Base-by-base conservation (phyloP, 768 basidiomycete species). In the Hericium alpestre region DNA sequence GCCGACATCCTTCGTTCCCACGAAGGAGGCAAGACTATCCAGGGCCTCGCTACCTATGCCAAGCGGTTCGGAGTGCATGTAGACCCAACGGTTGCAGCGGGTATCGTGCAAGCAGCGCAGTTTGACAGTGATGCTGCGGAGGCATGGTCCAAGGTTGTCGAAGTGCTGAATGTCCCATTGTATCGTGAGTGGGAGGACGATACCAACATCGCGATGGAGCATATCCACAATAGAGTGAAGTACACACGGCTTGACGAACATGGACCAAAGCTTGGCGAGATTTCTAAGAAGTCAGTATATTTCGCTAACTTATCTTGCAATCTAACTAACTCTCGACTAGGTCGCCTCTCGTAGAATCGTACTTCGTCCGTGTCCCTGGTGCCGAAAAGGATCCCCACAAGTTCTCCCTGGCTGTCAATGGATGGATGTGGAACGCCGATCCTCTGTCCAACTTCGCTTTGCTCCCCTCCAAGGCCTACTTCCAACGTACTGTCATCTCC, bases 361-460 rank as follows among this genome's bases (percentile, higher is more conserved):
- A 97, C 73, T 99, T 99, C 71, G 97, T 93, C 1, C 86, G 93
- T 23, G 70, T 97, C 12, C 75, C 74, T 61, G 40, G 78, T 74
- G 2, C 38, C 69, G 76, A 76, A 59, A 73, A 75, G 54, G 74
- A 81, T 51, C 73, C 76, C 4, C 60, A 65, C 15, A 73, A 79
- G 13, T 88, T 93, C 66, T 86, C 89, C 2, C 74, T 99, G 27
- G 96, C 95, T 5, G 97, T 98, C 71, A 99, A 99, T 67, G 96
- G 96, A 2, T 99, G 96, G 96, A 93, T 99, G 62, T 99, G 96
- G 95, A 74, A 86, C 61, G 94, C 95, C 2, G 86, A 99, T 66
- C 95, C 96, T 0, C 79, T 98, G 15, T 78, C 84, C 61, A 97
- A 97, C 72, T 99, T 99, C 72, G 96, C 95, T 8, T 79, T 90